phyloP scores from a whole-genome alignment of 257 asterid species.

The Solanum lignicaule region DNA sequence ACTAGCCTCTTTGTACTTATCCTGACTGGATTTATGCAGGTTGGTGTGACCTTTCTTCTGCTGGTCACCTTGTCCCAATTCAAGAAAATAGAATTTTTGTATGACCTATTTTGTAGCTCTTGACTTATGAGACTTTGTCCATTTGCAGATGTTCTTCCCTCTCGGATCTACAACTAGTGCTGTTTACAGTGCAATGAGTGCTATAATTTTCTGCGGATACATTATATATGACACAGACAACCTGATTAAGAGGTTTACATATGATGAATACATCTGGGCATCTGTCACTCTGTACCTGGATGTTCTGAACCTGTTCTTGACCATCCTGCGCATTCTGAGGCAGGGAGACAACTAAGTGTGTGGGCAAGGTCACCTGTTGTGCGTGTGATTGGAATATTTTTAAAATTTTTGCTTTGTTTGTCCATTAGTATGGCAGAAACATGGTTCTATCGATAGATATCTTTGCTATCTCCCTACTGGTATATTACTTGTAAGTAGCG shows the following conservation, averaged over 20 bases:
- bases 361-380: background rate
- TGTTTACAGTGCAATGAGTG: conserved; percentile 66
- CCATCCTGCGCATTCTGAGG: conserved; percentile 80
- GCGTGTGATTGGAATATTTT: background rate
- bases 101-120: background rate
- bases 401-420: background rate
- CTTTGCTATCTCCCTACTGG: no score
- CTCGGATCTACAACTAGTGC: conserved; percentile 69
- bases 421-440: background rate
- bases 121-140: background rate
- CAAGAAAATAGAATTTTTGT: background rate
- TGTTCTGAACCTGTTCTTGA: conserved; percentile 88
- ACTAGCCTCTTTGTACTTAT: conserved; percentile 76
- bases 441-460: background rate
- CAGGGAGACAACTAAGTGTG: conserved; percentile 60
- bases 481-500: background rate
- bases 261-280: conserved; percentile 97
- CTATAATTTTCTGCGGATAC: conserved; percentile 89
- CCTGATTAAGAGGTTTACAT: conserved; percentile 92
- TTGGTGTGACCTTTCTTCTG: background rate
- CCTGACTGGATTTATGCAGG: conserved; percentile 88
- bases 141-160: conserved; percentile 76
- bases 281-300: conserved; percentile 92
- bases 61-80: background rate
- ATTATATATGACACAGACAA: conserved; percentile 79